These are phyloP conservation scores for Mayamaea pseudoterrestris DNA, from an alignment of 108 stramenopile genomes.

Conservation along the genomic window DNA sequence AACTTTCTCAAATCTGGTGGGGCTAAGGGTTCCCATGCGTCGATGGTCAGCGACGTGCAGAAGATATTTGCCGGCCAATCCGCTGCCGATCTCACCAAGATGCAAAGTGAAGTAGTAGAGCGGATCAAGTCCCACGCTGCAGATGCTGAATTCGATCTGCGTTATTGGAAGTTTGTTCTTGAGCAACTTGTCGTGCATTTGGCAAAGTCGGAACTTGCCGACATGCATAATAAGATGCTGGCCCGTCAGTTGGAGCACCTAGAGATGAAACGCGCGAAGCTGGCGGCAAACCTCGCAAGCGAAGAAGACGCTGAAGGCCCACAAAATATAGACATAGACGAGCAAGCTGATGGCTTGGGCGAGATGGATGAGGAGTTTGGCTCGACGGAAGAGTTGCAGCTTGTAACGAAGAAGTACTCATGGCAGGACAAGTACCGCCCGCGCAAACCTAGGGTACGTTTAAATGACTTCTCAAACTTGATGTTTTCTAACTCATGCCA, in stretches of 20 bases:
- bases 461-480: too few relatives aligned
- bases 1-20: conserved; percentile 62
- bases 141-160: conserved; percentile 42
- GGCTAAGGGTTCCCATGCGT: conserved; percentile 40
- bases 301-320: conserved; percentile 17
- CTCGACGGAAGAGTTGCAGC: conserved; percentile 50
- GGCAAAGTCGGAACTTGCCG: conserved; percentile 72
- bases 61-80: conserved; percentile 75
- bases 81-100: conserved; percentile 52
- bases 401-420: conserved; percentile 31
- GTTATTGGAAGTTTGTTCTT: conserved; percentile 82
- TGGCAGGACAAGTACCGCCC: conserved; percentile 95
- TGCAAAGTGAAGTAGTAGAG: conserved; percentile 67
- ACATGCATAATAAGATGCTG: conserved; percentile 87
- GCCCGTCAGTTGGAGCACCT: conserved; percentile 83
- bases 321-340: conserved; percentile 9
- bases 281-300: conserved; percentile 18
- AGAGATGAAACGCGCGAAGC: conserved; percentile 61
- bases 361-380: conserved; percentile 85
- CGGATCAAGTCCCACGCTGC: conserved; percentile 36
- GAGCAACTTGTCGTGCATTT: conserved; percentile 72
- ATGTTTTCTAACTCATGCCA: too few relatives aligned
- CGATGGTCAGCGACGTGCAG: conserved; percentile 66
- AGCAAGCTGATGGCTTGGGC: conserved; percentile 53
- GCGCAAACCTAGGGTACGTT: conserved; percentile 94